Evolutionary conservation across 2,329 filamentous ascomycete species (phyloP).

Genomic region (Colletotrichum tofieldiae): DNA sequence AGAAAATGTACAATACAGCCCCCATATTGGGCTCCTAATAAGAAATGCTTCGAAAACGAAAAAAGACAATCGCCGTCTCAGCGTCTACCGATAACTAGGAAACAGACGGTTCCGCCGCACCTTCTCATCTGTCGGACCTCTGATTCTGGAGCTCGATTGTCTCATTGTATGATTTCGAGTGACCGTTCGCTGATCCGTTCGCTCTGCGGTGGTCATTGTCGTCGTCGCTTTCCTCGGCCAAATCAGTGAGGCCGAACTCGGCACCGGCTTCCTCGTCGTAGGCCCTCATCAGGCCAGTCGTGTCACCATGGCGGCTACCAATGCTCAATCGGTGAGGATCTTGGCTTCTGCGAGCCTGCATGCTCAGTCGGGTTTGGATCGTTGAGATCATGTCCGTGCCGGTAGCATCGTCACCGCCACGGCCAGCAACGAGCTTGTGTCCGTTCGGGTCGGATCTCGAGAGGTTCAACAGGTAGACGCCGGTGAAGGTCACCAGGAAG

Average conservation of each 20-base stretch:
- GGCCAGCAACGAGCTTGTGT: slow-evolving; percentile 74
- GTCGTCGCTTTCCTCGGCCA: slow-evolving; percentile 84
- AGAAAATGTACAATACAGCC: slow-evolving; percentile 43
- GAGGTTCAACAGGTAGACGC: slow-evolving; percentile 96
- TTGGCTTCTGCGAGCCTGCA: slow-evolving; percentile 88
- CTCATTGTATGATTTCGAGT: slow-evolving; percentile 55
- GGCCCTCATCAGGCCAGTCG: slow-evolving; percentile 87
- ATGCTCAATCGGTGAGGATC: slow-evolving; percentile 74
- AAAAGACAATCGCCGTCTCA: slow-evolving; percentile 35
- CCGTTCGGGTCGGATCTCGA: slow-evolving; percentile 93
- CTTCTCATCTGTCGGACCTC: slow-evolving; percentile 56
- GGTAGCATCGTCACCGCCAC: slow-evolving; percentile 79
- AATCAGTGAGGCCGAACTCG: slow-evolving; percentile 83
- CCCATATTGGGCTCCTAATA: slow-evolving; percentile 28
- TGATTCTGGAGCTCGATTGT: slow-evolving; percentile 68
- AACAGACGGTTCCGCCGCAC: slow-evolving; percentile 21
- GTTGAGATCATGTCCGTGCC: slow-evolving; percentile 94
- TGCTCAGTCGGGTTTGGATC: slow-evolving; percentile 90
- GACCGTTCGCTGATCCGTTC: slow-evolving; percentile 59
- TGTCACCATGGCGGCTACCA: slow-evolving; percentile 77
- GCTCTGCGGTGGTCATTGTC: slow-evolving; percentile 59
- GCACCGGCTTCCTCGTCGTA: slow-evolving; percentile 88
- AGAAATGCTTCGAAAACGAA: slow-evolving; percentile 37
- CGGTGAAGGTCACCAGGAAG: slow-evolving; percentile 95
- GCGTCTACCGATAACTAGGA: slow-evolving; percentile 22